Evolutionary conservation across 208 protist species (phyloP), one percentile per base, ranked within the genome.

Genomic region (Trypanosoma rangeli): DNA sequence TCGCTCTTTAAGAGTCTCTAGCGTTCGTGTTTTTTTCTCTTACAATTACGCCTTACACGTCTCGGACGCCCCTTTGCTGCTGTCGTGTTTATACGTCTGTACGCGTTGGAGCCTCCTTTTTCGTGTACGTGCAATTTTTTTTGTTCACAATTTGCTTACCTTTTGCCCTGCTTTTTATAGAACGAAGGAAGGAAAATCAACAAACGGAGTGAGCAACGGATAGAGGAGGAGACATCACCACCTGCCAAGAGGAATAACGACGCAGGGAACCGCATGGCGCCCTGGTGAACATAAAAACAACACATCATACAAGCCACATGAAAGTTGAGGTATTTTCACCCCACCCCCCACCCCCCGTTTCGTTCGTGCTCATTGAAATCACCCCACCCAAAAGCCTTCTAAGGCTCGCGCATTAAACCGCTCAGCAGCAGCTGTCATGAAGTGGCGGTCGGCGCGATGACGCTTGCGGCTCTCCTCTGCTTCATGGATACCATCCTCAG

Each of bases 391-490:
- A 50, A 71, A 15, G 31, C 69, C 29, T 24, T 74, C 54, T 54
- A 65, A 24, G 0, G 61, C 42, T 20, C 85, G 74, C 37, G 56
- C 73, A 37, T 87, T 74, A 48, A 79, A 85, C 49, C 82, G 73
- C 42, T 49, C 57, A 10, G 80, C 79, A 39, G 73, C 74, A 31
- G 63, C 76, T 24, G 54, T 33, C 29, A 91, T 77, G 33, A 80
- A 80, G 1, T 64, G 60, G 10, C 39, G 39, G 44, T 74, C 84
- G 3, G 70, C 80, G 3, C 75, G 31, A 13, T 70, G 69, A 15
- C 59, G 22, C 20, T 70, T 71, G 15, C 79, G 66, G 3, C 74
- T 75, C 60, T 86, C 73, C 4, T 82, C 69, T 24, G 70, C 66
- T 35, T 74, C 72, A 55, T 69, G 79, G 18, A 87, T 44, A 15